Evolutionary conservation across 2,329 filamentous ascomycete species (phyloP), one percentile per base, ranked within the genome.

Genomic region (Chalara sp.): DNA sequence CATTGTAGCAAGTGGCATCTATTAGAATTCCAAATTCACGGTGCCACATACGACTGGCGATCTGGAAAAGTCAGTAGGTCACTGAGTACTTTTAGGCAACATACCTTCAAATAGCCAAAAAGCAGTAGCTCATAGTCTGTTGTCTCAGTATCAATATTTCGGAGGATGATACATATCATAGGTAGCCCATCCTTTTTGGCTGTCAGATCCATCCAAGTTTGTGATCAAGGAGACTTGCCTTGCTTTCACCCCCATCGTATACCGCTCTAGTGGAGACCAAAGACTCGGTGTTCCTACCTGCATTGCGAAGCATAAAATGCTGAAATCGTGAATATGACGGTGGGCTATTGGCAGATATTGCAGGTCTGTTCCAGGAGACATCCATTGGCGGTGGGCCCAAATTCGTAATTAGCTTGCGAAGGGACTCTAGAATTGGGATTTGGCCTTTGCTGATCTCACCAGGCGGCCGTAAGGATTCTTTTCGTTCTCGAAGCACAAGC

Each of bases 241-340:
- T 86, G 68, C 80, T 86, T 66, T 86, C 82, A 21, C 83, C 83
- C 33, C 83, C 83, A 61, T 87, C 83, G 60, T 86, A 87, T 10
- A 87, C 79, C 30, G 83, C 82, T 28, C 82, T 74, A 29, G 79
- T 78, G 2, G 81, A 83, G 28, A 83, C 66, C 52, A 83, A 80
- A 3, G 81, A 83, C 57, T 86, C 83, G 0, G 78, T 80, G 57
- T 79, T 80, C 37, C 79, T 75, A 56, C 83, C 83, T 2, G 83
- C 83, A 62, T 86, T 85, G 13, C 79, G 77, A 44, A 87, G 73
- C 83, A 87, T 87, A 60, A 87, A 87, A 56, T 86, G 80, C 57
- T 87, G 83, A 57, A 87, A 87, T 29, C 81, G 73, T 2, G 82
- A 85, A 63, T 86, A 87, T 6, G 78, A 70, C 1, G 80, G 78